Conservation (phyloP, 1,139 yeast species). For the Suhomyces choctaworum region DNA sequence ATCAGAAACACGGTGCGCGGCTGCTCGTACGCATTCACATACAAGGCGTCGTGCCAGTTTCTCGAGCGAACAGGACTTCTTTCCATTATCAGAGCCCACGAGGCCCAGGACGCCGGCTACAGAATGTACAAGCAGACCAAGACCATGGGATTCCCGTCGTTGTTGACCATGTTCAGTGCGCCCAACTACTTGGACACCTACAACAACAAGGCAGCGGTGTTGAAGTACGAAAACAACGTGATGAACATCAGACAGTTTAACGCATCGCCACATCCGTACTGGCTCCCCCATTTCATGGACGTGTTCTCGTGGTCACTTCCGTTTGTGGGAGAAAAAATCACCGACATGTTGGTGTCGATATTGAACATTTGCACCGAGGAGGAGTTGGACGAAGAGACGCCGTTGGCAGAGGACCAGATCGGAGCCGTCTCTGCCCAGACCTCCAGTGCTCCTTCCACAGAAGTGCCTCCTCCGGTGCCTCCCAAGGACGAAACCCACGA, state of each 20-base stretch:
- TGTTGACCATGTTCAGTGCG: conserved; percentile 91
- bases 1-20: conserved; percentile 79
- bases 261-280: conserved; percentile 92
- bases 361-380: conserved; percentile 94
- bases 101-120: conserved; percentile 97
- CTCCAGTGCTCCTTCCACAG: too few species aligned
- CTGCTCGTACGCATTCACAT: conserved; percentile 88
- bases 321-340: conserved; percentile 94
- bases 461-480: conserved; percentile 9
- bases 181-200: conserved; percentile 94
- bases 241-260: conserved; percentile 96
- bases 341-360: conserved; percentile 89
- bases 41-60: conserved; percentile 79
- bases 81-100: conserved; percentile 91
- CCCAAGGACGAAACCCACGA: conserved; percentile 6
- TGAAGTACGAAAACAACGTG: conserved; percentile 86
- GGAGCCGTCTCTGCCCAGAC: conserved; percentile 6
- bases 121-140: conserved; percentile 88
- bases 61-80: conserved; percentile 76
- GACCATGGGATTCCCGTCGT: conserved; percentile 88
- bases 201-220: conserved; percentile 93
- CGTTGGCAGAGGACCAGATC: conserved; percentile 32
- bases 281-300: conserved; percentile 97
- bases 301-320: conserved; percentile 98
- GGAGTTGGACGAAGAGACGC: conserved; percentile 78